Evolutionary conservation across 129 eudicot species (phyloP), one percentile per base, ranked within the genome.

Genomic region (Helianthus tuberosus): DNA sequence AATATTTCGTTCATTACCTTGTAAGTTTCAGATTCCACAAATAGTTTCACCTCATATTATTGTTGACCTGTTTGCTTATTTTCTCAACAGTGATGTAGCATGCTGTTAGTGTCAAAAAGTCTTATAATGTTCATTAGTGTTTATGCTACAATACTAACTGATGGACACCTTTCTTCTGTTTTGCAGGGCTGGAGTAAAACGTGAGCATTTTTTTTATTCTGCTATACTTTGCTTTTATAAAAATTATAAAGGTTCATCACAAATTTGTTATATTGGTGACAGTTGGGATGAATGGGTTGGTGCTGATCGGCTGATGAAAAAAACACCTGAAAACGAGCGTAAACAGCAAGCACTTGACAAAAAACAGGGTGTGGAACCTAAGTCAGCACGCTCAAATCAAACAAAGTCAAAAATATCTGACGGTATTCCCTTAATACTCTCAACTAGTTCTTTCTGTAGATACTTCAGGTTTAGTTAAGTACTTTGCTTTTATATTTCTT

Each of bases 231-330:
- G 64, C 55, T 50, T 17, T 48, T 73, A 76, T 71, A 58, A 77
- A 75, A 35, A 49, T 6, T 14, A 62, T 35, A 59, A 53, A 61
- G 38, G 39, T 59, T 68, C 48, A 68, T 54, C 79, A 16, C 71
- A 29, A 43, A 32, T 60, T 27, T 69, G 43, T 75, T 86, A n/a
- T 84, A 2, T 66, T 78, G 84, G 71, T 59, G 68, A 82, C 89
- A 94, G 98, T 75, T 94, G 97, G 98, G 98, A 94, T 90, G 98
- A 94, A 88, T 94, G 98, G 98, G 89, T 90, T 48, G 84, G 83
- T 15, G 87, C 79, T 35, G 91, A 85, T 29, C 86, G 89, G 76
- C 76, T 94, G 54, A 72, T 94, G 97, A 90, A 94, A 82, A 41
- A 58, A 57, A 86, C 88, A 10, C 87, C 80, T 36, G 97, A 90